phyloP scores from a whole-genome alignment of 495 filamentous ascomycete genomes.

The Margaritispora aquatica region DNA sequence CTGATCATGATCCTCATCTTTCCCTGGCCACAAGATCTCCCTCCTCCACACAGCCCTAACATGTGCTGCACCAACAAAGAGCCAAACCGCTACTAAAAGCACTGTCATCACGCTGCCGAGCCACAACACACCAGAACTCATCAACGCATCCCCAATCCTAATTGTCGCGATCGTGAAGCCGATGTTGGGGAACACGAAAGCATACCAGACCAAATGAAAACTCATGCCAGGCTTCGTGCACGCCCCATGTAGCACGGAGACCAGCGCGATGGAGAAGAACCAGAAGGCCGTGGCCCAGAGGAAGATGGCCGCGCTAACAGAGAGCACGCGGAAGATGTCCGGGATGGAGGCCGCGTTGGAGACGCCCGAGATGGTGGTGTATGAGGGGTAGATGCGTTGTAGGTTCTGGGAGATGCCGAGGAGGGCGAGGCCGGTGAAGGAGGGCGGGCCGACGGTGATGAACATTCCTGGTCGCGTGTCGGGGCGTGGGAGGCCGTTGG shows the following conservation, averaged over 20 bases:
- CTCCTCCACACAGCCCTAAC: conserved; percentile 45
- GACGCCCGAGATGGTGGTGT: conserved; percentile 20
- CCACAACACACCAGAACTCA: conserved; percentile 38
- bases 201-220: conserved; percentile 51
- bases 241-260: conserved; percentile 46
- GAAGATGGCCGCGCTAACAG: conserved; percentile 49
- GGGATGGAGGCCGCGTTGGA: conserved; percentile 17
- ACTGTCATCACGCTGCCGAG: conserved; percentile 46
- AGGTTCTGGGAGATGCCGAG: conserved; percentile 50
- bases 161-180: conserved; percentile 46
- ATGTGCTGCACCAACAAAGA: conserved; percentile 48
- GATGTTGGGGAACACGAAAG: conserved; percentile 54
- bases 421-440: conserved; percentile 63
- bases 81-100: conserved; percentile 48
- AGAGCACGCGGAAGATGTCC: conserved; percentile 42
- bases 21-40: conserved; percentile 57
- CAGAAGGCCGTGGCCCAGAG: conserved; percentile 67
- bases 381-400: conserved; percentile 26
- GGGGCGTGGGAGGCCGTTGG: conserved; percentile 21
- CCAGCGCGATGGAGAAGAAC: conserved; percentile 53
- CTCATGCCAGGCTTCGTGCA: conserved; percentile 41
- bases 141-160: conserved; percentile 35
- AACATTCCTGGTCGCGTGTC: conserved; percentile 47
- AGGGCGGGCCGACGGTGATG: conserved; percentile 61
- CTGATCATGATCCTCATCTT: conserved; percentile 58